These are phyloP conservation scores for Rhododendron henanense DNA, from an alignment of 148 eudicot genomes.

Conservation along the genomic window DNA sequence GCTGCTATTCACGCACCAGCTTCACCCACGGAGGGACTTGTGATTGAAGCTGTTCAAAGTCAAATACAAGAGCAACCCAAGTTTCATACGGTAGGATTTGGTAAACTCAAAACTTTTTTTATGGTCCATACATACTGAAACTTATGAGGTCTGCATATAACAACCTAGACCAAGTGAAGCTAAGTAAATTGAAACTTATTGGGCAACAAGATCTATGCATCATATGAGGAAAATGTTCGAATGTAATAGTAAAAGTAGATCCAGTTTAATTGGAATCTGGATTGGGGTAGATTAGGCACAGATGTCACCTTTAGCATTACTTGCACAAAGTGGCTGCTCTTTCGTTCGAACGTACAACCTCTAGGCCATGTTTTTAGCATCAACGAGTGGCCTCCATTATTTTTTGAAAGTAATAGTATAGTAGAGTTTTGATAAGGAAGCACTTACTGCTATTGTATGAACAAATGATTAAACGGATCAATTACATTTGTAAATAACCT, in stretches of 20 bases:
- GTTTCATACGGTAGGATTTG: slow-evolving; percentile 36
- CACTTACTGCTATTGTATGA: neutral
- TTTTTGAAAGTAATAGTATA: neutral
- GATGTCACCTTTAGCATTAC: neutral
- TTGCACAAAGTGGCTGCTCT: neutral
- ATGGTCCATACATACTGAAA: neutral
- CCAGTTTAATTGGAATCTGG: neutral
- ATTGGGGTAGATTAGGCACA: neutral
- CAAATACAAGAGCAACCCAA: slow-evolving; percentile 31
- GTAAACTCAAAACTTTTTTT: neutral
- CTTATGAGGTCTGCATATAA: neutral
- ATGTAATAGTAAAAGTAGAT: neutral
- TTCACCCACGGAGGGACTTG: slow-evolving; percentile 45
- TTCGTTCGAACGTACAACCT: neutral
- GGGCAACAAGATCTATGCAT: neutral
- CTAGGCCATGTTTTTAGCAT: neutral
- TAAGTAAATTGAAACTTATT: neutral
- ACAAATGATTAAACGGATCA: neutral
- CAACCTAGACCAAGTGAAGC: neutral
- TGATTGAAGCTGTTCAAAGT: slow-evolving; percentile 25
- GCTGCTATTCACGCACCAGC: slow-evolving; percentile 35
- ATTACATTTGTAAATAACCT: neutral
- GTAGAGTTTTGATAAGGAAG: neutral
- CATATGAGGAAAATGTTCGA: neutral
- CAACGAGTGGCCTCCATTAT: neutral